These are phyloP conservation scores for Mycena citricolor DNA, from an alignment of 1,284 basidiomycete genomes.

Conservation along the genomic window DNA sequence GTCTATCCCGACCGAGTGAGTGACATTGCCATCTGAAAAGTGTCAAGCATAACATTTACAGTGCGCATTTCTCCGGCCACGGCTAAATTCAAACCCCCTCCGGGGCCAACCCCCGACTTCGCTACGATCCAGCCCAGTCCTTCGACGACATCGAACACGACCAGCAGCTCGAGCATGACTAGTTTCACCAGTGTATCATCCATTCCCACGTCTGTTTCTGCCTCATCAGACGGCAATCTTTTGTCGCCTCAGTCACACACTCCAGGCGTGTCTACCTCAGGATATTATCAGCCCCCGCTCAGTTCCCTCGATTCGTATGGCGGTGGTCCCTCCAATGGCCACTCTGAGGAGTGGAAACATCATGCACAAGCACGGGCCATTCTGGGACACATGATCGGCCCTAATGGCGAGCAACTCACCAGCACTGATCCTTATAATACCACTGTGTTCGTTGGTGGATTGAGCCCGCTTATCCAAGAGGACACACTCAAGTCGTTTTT, in stretches of 20 bases:
- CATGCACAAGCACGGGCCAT: slow-evolving; percentile 78
- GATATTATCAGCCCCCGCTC: slow-evolving; percentile 38
- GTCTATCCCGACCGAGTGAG: slow-evolving; percentile 69
- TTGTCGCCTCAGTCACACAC: too few relatives aligned
- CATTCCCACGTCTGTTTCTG: slow-evolving; percentile 2
- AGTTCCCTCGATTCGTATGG: slow-evolving; percentile 38
- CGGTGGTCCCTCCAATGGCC: slow-evolving; percentile 51
- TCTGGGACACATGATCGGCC: slow-evolving; percentile 75
- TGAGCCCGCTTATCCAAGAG: slow-evolving; percentile 84
- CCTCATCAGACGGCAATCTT: too few relatives aligned
- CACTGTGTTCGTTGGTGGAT: slow-evolving; percentile 88
- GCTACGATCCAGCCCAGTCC: slow-evolving; percentile 27
- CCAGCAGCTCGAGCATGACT: slow-evolving; percentile 28
- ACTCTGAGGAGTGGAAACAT: slow-evolving; percentile 80
- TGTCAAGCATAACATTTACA: slow-evolving; percentile 39
- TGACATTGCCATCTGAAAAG: slow-evolving; percentile 29
- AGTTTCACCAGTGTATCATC: neutral
- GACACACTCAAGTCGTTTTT: slow-evolving; percentile 88
- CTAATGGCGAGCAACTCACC: slow-evolving; percentile 80
- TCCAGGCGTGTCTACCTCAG: too few relatives aligned
- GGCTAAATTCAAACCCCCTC: slow-evolving; percentile 74
- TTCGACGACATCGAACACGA: slow-evolving; percentile 34
- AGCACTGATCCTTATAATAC: slow-evolving; percentile 89
- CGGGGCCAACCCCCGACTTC: slow-evolving; percentile 27
- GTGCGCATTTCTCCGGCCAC: slow-evolving; percentile 90